Conservation (phyloP, 75 land plant species). For the Cryptomeria japonica region DNA sequence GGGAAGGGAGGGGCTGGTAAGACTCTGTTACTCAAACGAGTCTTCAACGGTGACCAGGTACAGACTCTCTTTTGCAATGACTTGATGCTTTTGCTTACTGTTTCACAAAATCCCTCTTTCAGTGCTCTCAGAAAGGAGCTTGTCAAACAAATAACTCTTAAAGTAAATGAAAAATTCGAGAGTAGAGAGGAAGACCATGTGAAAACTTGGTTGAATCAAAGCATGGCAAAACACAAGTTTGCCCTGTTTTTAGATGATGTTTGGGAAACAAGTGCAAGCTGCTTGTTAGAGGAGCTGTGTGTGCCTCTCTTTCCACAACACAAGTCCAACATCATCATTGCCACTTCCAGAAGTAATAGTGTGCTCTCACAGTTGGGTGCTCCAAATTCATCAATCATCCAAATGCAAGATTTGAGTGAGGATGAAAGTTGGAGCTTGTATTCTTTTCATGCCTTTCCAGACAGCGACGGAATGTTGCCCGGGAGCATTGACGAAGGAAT, state of each 20-base stretch:
- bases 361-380: no score
- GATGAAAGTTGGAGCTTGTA: no score
- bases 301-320: not conserved
- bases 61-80: not conserved
- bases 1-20: conserved; percentile 16
- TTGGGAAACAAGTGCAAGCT: not conserved
- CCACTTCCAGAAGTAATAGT: no score
- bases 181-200: not conserved
- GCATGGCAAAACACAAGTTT: not conserved
- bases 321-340: not conserved
- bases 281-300: not conserved
- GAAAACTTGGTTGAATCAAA: not conserved
- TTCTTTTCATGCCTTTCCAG: no score
- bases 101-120: not conserved
- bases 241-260: not conserved
- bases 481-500: no score
- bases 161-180: not conserved
- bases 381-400: no score
- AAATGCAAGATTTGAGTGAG: no score
- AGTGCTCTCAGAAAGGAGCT: not conserved
- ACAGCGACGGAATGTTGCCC: no score
- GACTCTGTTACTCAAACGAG: not conserved
- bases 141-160: not conserved
- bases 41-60: conserved; percentile 1
- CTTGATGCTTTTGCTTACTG: conserved; percentile 3